Percentiles rank a stretch among this genome's conserved stretches.
Evolutionary conservation across 2,329 filamentous ascomycete genomes (phyloP).

Genomic region (Phialophora tarda): DNA sequence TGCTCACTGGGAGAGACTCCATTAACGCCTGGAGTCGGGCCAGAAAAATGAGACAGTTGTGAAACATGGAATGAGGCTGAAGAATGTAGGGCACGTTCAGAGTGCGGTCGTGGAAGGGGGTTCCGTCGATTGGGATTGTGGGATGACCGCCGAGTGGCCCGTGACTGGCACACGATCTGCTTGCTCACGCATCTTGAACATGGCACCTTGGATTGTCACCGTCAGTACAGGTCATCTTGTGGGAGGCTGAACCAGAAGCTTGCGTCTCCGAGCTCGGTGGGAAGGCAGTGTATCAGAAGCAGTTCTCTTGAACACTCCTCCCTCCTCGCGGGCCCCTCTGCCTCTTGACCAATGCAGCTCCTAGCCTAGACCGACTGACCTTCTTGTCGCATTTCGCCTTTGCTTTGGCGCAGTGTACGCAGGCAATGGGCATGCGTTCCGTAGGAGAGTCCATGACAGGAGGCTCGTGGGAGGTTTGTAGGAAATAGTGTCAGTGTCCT

Average conservation of each 20-base stretch:
- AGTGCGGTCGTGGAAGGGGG: slow-evolving; percentile 35
- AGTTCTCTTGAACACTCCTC: not conserved
- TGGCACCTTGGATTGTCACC: slow-evolving; percentile 35
- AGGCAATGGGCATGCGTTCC: slow-evolving; percentile 41
- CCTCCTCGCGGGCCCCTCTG: not conserved
- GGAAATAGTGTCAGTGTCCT: not conserved
- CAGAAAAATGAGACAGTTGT: slow-evolving; percentile 36
- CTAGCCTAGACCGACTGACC: slow-evolving; percentile 32
- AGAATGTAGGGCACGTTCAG: slow-evolving; percentile 37
- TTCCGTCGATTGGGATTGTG: slow-evolving; percentile 38
- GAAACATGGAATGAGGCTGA: slow-evolving; percentile 38
- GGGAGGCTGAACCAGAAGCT: not conserved
- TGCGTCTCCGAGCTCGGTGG: not conserved
- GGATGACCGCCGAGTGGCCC: slow-evolving; percentile 39
- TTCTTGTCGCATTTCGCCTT: slow-evolving; percentile 43
- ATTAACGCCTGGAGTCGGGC: slow-evolving; percentile 32
- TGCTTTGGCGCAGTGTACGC: slow-evolving; percentile 41
- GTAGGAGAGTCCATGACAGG: slow-evolving; percentile 37
- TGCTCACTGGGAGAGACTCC: slow-evolving; percentile 35
- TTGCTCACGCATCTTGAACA: slow-evolving; percentile 41
- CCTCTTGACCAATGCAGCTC: not conserved
- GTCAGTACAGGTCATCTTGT: slow-evolving; percentile 20
- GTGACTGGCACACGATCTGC: slow-evolving; percentile 39
- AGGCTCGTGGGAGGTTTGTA: slow-evolving; percentile 3
- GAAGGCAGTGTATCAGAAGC: not conserved